Conservation (phyloP, 169 alveolate genomes). For the Amoebophrya sp. region DNA sequence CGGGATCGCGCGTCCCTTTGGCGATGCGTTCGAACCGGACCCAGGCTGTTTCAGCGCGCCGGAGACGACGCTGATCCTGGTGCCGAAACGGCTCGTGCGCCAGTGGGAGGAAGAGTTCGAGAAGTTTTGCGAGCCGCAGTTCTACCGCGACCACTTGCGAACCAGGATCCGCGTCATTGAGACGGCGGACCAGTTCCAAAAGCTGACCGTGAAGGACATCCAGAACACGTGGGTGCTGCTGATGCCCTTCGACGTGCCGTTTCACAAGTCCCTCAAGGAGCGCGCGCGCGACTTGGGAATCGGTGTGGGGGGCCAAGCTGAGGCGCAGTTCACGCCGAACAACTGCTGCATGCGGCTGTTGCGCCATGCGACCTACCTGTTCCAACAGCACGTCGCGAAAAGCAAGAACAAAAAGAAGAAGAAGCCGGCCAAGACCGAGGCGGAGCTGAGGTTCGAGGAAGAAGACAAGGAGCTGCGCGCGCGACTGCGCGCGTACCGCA, state of each 20-base stretch:
- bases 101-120: constrained; percentile 7
- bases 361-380: not conserved
- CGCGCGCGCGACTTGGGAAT: not conserved
- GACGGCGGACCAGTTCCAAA: not conserved
- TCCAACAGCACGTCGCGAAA: not conserved
- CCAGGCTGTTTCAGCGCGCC: not conserved
- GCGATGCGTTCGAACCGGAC: not conserved
- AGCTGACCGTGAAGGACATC: not conserved
- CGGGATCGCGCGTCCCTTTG: not conserved
- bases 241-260: constrained; percentile 20
- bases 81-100: not conserved
- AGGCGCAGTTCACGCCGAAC: not conserved
- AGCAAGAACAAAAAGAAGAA: too few species aligned
- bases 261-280: not conserved
- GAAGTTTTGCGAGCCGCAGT: not conserved
- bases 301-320: not conserved
- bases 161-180: not conserved
- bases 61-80: constrained; percentile 20
- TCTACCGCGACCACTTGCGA: not conserved
- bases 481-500: not conserved
- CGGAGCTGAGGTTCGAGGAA: not conserved
- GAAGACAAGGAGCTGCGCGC: not conserved
- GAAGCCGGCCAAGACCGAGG: not conserved
- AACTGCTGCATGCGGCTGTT: not conserved
- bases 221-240: not conserved